A percentile compares a stretch with the other conserved stretches of the same genome.
Conservation (phyloP, 2,329 filamentous ascomycete genomes). For the Coccinonectria pachysandricola region DNA sequence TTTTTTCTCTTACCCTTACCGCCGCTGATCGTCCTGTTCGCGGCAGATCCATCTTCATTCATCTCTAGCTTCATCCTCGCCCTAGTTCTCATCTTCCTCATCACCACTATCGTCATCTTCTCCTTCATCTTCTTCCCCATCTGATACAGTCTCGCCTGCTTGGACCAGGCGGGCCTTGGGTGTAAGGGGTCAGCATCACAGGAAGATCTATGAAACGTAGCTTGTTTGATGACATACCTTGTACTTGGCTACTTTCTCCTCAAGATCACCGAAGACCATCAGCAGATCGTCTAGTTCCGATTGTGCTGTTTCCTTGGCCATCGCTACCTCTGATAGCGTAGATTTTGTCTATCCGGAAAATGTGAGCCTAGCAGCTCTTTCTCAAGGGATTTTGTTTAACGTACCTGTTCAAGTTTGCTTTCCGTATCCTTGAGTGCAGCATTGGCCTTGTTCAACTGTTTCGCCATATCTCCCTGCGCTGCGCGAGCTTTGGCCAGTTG, state of each 20-base stretch:
- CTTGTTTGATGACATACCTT: slow-evolving; percentile 53
- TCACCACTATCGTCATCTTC: slow-evolving; percentile 47
- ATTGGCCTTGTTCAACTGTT: slow-evolving; percentile 9
- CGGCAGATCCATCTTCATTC: slow-evolving; percentile 3
- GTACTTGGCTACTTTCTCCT: slow-evolving; percentile 66
- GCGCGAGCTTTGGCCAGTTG: slow-evolving; percentile 15
- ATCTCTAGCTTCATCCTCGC: slow-evolving; percentile 16
- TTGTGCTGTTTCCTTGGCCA: slow-evolving; percentile 54
- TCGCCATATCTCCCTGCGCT: slow-evolving; percentile 10
- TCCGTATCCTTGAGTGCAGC: slow-evolving; percentile 6
- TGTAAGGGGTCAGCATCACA: slow-evolving; percentile 6
- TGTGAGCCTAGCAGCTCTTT: too few relatives aligned
- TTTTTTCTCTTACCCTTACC: slow-evolving; percentile 2
- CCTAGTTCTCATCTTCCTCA: slow-evolving; percentile 27
- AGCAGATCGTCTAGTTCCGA: slow-evolving; percentile 70
- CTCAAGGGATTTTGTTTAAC: too few relatives aligned
- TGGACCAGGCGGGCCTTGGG: slow-evolving; percentile 47
- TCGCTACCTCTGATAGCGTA: slow-evolving; percentile 37
- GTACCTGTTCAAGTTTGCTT: slow-evolving; percentile 14
- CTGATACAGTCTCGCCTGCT: slow-evolving; percentile 65
- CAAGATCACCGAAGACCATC: slow-evolving; percentile 70
- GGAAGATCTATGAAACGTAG: too few relatives aligned
- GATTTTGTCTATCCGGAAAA: too few relatives aligned
- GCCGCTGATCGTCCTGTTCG: slow-evolving; percentile 1
- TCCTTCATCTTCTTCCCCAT: slow-evolving; percentile 60